These are phyloP conservation scores for Athelia psychrophila DNA, from an alignment of 1,284 basidiomycete genomes.

Conservation along the genomic window DNA sequence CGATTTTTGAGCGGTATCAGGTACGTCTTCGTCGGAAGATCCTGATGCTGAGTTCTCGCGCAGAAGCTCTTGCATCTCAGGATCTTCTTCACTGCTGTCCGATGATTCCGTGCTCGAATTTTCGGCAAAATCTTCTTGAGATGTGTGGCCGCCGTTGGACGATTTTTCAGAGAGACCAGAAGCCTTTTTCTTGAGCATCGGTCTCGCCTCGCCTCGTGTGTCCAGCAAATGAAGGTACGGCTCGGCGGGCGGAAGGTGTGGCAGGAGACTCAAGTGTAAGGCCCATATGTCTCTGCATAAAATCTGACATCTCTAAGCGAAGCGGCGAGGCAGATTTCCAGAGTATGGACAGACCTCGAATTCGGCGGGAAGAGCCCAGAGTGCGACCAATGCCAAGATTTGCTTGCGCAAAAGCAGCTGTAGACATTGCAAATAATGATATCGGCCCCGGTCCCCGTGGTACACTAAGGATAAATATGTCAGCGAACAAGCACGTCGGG, in stretches of 20 bases:
- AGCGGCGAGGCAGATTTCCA: neutral
- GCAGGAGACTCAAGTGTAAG: slow-evolving; percentile 65
- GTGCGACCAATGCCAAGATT: slow-evolving; percentile 51
- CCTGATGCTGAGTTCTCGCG: slow-evolving; percentile 50
- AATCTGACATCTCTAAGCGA: slow-evolving; percentile 38
- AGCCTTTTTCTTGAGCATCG: slow-evolving; percentile 14
- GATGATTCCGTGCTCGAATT: slow-evolving; percentile 3
- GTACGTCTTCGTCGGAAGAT: slow-evolving; percentile 36
- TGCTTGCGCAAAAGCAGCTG: slow-evolving; percentile 81
- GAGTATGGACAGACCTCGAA: slow-evolving; percentile 61
- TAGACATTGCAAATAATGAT: slow-evolving; percentile 77
- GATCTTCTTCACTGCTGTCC: slow-evolving; percentile 32
- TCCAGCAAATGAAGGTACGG: slow-evolving; percentile 48
- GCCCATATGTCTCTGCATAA: slow-evolving; percentile 83
- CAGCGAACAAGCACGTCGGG: slow-evolving; percentile 5
- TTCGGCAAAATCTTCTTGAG: slow-evolving; percentile 11
- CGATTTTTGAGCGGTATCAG: slow-evolving; percentile 16
- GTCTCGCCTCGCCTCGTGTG: slow-evolving; percentile 14
- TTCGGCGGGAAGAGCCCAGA: slow-evolving; percentile 75
- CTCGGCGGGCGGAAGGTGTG: slow-evolving; percentile 58
- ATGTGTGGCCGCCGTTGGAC: slow-evolving; percentile 1
- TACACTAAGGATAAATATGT: slow-evolving; percentile 53
- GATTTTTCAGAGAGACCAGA: neutral
- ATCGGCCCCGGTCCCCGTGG: slow-evolving; percentile 73
- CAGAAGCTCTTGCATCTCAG: slow-evolving; percentile 52